Conservation (phyloP, 345 rosid species). For the Salix suchowensis region DNA sequence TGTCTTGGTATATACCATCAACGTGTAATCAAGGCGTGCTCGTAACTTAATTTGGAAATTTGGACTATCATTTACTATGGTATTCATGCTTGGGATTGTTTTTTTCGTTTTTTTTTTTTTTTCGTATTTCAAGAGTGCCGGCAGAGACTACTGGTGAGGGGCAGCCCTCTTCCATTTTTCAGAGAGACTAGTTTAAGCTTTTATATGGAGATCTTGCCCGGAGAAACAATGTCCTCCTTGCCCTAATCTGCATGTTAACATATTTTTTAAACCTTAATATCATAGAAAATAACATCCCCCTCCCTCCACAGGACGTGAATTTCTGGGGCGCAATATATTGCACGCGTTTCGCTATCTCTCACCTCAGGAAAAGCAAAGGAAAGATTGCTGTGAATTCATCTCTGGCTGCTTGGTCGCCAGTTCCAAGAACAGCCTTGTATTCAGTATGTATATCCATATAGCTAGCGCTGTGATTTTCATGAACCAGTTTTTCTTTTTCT, state of each 20-base stretch:
- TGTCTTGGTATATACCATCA: not conserved
- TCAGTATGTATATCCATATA: not conserved
- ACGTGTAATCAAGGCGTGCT: no score
- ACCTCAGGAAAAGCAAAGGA: conserved; percentile 39
- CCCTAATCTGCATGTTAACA: not conserved
- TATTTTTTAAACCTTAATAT: no score
- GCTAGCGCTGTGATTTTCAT: fast-evolving
- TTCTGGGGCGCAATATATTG: conserved; percentile 56
- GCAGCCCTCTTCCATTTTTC: no score
- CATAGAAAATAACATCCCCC: no score
- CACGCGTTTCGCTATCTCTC: conserved; percentile 31
- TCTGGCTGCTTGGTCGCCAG: conserved; percentile 39
- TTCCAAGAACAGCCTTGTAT: conserved; percentile 19
- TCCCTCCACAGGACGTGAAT: conserved; percentile 33
- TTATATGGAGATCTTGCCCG: no score
- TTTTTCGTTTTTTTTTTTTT: no score
- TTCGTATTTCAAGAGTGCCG: no score
- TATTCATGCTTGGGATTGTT: no score
- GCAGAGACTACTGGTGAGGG: no score
- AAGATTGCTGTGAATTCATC: conserved; percentile 41
- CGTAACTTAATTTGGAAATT: not conserved
- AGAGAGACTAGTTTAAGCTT: no score
- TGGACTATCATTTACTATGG: no score
- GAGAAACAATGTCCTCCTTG: no score
- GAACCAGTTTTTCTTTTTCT: not conserved